Base-by-base conservation (phyloP, 768 basidiomycete genomes). In the Dacryopinax spathularia region DNA sequence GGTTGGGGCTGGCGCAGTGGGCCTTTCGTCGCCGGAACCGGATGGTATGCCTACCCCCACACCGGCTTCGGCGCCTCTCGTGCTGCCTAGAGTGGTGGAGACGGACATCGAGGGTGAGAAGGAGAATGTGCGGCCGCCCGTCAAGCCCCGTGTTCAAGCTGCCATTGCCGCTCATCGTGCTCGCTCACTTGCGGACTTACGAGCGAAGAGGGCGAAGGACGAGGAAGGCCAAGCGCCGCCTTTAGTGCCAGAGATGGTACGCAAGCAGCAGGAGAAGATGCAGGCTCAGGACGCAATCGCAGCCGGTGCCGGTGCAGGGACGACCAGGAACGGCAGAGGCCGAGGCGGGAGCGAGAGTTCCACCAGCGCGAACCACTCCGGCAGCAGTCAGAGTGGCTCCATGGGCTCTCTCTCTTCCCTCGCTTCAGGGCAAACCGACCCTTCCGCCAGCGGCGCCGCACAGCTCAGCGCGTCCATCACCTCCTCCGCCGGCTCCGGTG, bases 371-470 rank as follows among this genome's bases (percentile, higher is more conserved):
- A 20, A 33, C 15, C 43, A 16, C 62, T 56, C 16, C n/a, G 22
- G 43, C 37, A 62, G 62, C 33, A 63, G 60, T 44, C 89, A 87
- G 12, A 75, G 84, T 68, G 87, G 86, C 75, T 90, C 88, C 70
- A 78, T 80, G 44, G 84, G 86, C 0, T 89, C 89, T 0, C 77
- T 80, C 1, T 75, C 73, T 4, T 91, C 90, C 48, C 44, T 16
- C 27, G 44, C 22, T n/a, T 60, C 18, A 48, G 39, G 6, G 48
- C 36, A 1, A 60, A 0, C 84, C 84, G 0, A 77, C 81, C 67
- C 87, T 86, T 33, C 86, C 86, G 44, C 76, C 79, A n/a, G n/a
- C n/a, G 67, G 84, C 83, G 41, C 84, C 83, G 2, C 71, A 73
- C 25, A 72, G 70, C n/a, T 70, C 74, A 20, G 74, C 77, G 33